These are phyloP conservation scores for Pythium dissimile DNA, from an alignment of 352 stramenopile species.

Conservation along the genomic window DNA sequence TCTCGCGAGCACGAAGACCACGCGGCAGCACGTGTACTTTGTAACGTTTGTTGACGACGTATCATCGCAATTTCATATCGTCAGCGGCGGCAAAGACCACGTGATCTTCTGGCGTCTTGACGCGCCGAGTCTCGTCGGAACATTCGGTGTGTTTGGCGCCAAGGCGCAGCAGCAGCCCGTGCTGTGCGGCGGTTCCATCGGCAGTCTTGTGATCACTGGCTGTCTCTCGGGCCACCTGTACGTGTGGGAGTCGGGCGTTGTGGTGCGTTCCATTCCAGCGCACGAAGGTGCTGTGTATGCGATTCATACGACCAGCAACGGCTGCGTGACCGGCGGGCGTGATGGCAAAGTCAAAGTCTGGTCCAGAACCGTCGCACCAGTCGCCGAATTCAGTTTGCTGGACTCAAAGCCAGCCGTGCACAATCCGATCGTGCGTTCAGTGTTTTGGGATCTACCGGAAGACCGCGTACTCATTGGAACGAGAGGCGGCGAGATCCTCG, in stretches of 20 bases:
- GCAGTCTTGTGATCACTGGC: conserved; percentile 48
- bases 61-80: conserved; percentile 39
- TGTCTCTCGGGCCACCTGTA: conserved; percentile 67
- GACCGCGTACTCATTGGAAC: conserved; percentile 68
- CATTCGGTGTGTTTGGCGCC: conserved; percentile 58
- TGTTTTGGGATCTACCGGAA: conserved; percentile 69
- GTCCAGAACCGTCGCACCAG: conserved; percentile 38
- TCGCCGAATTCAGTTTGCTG: conserved; percentile 63
- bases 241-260: conserved; percentile 60
- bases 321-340: conserved; percentile 53
- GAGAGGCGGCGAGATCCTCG: conserved; percentile 60
- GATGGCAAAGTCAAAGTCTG: conserved; percentile 77
- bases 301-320: conserved; percentile 48
- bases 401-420: conserved; percentile 48
- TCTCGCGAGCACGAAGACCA: conserved; percentile 44
- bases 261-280: conserved; percentile 53
- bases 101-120: conserved; percentile 72
- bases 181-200: conserved; percentile 60
- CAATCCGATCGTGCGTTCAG: conserved; percentile 40
- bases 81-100: conserved; percentile 63
- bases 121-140: conserved; percentile 41
- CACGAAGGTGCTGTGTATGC: conserved; percentile 68
- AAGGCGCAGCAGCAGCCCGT: conserved; percentile 51
- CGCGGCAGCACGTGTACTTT: conserved; percentile 53
- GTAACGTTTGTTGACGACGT: conserved; percentile 55